A percentile compares a stretch with the other conserved stretches of the same genome.
These are phyloP conservation scores for Leishmania turanica DNA, from an alignment of 208 protist genomes.

Conservation along the genomic window DNA sequence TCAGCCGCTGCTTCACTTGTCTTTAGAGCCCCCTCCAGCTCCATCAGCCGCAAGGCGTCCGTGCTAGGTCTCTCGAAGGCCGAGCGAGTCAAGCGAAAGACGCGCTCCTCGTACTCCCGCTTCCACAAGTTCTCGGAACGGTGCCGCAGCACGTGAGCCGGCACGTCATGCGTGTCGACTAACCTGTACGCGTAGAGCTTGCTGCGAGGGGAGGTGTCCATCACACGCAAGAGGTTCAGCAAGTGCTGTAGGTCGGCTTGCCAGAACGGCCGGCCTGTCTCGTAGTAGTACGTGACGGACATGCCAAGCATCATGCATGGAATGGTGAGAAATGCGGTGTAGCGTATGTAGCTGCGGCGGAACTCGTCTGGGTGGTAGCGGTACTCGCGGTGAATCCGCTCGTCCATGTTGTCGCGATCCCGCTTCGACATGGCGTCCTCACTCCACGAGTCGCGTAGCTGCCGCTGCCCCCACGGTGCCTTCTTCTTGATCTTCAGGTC, in stretches of 20 bases:
- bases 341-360: conserved; percentile 61
- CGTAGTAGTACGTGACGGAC: conserved; percentile 53
- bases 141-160: conserved; percentile 57
- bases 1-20: neutral
- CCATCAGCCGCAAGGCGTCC: conserved; percentile 38
- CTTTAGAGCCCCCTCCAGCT: conserved; percentile 25
- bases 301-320: conserved; percentile 45
- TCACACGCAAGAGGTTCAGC: conserved; percentile 62
- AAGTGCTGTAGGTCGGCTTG: conserved; percentile 70
- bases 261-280: conserved; percentile 66
- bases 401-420: conserved; percentile 71
- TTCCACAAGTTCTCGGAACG: conserved; percentile 36
- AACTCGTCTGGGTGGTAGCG: conserved; percentile 86
- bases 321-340: conserved; percentile 49
- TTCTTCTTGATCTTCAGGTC: conserved; percentile 54
- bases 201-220: conserved; percentile 79
- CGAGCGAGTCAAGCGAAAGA: conserved; percentile 46
- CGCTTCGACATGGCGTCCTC: conserved; percentile 83
- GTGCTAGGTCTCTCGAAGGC: conserved; percentile 39
- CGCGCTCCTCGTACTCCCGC: conserved; percentile 34
- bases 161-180: conserved; percentile 57
- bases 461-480: conserved; percentile 78
- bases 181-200: conserved; percentile 62
- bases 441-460: conserved; percentile 87
- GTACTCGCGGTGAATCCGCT: conserved; percentile 84